Base-by-base conservation (phyloP, 257 asterid genomes). In the Scutellaria minor region DNA sequence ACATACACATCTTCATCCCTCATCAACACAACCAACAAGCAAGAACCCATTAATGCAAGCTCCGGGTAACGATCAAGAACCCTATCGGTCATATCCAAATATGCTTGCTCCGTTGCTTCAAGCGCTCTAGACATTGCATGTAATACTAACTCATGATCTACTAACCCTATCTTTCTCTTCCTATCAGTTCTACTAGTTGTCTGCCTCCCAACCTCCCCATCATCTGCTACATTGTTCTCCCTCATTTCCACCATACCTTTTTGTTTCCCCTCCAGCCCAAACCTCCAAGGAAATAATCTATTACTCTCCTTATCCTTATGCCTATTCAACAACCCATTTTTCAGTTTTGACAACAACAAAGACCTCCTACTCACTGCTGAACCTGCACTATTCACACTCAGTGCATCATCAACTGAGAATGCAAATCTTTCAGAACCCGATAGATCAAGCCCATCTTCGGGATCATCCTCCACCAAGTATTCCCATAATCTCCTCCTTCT, bases 1-100 rank as follows among this genome's bases (percentile, higher is more conserved):
- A 89, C 97, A 80, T 89, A 93, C 44, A 93, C 98, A 70, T 91
- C 98, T n/a, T 91, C 98, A 65, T 91, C 98, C 80, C 96, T 93
- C 98, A 93, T 93, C 86, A 91, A 83, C 0, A 75, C 96, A 68
- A 85, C 98, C 86, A 93, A 80, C 82, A 93, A 80, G 78, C 98
- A 93, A 76, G 98, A 93, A 65, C 98, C 98, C 97, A 93, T 93
- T 82, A 93, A 78, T 6, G 98, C 98, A 74, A 93, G 91, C 82
- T 93, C 98, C 6, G 97, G 98, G 76, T 90, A 90, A 71, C 92
- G 90, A 79, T 93, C 96, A 74, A 93, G 96, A 78, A 93, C 89
- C 86, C 88, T 90, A 73, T 93, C 96, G 0, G 97, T 91, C 97
- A 93, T 80, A 84, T 87, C 93, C 84, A 94, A 79, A 72, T 88